phyloP scores from a whole-genome alignment of 2,329 filamentous ascomycete genomes.

The Aspergillus sp. region DNA sequence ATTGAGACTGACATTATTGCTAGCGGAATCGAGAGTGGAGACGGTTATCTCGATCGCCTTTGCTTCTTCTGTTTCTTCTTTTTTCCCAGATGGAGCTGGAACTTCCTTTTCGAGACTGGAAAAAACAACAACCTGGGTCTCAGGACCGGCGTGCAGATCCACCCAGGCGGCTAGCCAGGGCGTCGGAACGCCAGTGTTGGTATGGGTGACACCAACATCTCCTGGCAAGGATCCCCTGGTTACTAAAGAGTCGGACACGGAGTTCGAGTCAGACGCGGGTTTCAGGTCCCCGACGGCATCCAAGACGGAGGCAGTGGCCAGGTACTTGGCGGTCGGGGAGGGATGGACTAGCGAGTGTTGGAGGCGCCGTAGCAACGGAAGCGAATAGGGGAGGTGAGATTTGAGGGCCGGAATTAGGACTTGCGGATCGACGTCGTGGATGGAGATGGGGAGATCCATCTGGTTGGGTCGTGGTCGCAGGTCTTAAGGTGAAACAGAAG shows the following conservation, averaged over 20 bases:
- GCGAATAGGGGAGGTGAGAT: conserved; percentile 38
- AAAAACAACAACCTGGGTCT: conserved; percentile 45
- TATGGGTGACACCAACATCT: no score
- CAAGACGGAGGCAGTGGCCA: conserved; percentile 23
- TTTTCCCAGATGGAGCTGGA: not conserved
- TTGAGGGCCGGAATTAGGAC: conserved; percentile 30
- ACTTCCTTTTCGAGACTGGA: conserved; percentile 39
- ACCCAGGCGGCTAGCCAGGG: conserved; percentile 44
- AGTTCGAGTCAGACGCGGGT: not conserved
- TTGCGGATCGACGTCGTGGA: conserved; percentile 13
- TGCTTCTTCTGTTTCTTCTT: not conserved
- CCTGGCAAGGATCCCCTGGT: conserved; percentile 12
- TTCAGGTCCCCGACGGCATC: no score
- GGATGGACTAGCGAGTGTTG: conserved; percentile 36
- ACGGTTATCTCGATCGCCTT: not conserved
- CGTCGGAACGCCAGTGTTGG: no score
- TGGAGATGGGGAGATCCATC: conserved; percentile 8
- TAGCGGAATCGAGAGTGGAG: conserved; percentile 4
- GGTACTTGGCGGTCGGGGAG: conserved; percentile 31
- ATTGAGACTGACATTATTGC: conserved; percentile 3
- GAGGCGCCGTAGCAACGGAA: conserved; percentile 39
- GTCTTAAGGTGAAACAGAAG: no score
- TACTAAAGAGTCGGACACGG: conserved; percentile 18
- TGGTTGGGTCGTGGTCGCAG: not conserved
- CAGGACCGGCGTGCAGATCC: conserved; percentile 38